phyloP scores from a whole-genome alignment of 1,139 yeast species.

The Taiozyma onychis region DNA sequence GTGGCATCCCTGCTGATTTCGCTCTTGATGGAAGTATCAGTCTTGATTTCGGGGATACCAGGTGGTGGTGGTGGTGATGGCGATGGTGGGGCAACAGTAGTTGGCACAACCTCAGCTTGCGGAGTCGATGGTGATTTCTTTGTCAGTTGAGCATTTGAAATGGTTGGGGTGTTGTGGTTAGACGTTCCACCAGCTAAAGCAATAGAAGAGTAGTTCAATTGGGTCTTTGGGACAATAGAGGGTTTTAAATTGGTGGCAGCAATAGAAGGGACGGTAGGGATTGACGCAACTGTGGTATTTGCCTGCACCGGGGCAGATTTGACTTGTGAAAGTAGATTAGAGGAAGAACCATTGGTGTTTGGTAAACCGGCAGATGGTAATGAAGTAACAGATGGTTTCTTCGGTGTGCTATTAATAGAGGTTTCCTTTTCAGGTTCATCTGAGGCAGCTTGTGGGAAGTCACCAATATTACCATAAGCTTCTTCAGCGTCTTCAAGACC shows the following conservation, averaged over 20 bases:
- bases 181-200: constrained; percentile 40
- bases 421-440: constrained; percentile 19
- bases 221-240: constrained; percentile 39
- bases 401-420: constrained; percentile 13
- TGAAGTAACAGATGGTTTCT: constrained; percentile 15
- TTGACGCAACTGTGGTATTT: constrained; percentile 9
- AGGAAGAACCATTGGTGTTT: neutral
- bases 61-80: neutral
- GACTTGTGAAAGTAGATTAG: constrained; percentile 5
- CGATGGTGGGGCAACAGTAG: neutral
- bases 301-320: constrained; percentile 4
- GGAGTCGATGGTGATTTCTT: constrained; percentile 1
- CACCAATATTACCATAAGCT: constrained; percentile 44
- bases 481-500: constrained; percentile 69
- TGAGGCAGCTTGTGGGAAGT: constrained; percentile 35
- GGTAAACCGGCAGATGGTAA: constrained; percentile 7
- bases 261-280: constrained; percentile 9
- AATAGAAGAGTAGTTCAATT: constrained; percentile 67
- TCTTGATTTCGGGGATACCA: neutral
- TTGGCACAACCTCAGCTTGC: neutral
- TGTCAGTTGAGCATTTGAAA: constrained; percentile 3
- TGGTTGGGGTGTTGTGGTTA: constrained; percentile 20
- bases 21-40: neutral
- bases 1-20: constrained; percentile 7
- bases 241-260: constrained; percentile 23